Conservation (phyloP, 2,329 filamentous ascomycete genomes). For the Trichophyton mentagrophytes region DNA sequence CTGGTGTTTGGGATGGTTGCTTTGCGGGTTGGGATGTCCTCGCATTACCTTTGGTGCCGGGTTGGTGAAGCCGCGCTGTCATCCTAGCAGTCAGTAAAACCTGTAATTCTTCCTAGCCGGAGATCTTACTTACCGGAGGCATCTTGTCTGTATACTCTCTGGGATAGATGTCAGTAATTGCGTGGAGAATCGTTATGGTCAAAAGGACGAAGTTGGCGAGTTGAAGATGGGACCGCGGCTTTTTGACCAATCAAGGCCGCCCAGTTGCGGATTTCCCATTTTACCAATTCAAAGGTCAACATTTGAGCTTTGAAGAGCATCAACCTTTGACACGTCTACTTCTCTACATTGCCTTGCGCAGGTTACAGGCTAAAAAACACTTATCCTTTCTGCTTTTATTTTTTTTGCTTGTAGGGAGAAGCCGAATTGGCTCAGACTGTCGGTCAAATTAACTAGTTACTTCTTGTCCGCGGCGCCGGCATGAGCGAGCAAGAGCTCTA, state of each 20-base stretch:
- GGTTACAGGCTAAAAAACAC: no score
- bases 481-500: constrained; percentile 5
- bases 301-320: no score
- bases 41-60: constrained; percentile 32
- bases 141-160: background rate
- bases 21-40: background rate
- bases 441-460: no score
- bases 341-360: no score
- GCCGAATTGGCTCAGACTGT: no score
- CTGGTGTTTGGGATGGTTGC: background rate
- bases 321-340: no score
- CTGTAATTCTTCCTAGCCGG: background rate
- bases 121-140: background rate
- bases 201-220: background rate
- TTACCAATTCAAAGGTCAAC: no score
- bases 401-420: no score
- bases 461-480: background rate
- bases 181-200: background rate
- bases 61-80: constrained; percentile 37
- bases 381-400: no score
- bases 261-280: no score
- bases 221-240: background rate
- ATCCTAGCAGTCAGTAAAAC: background rate
- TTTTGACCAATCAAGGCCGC: no score
- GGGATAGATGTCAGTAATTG: background rate